Conservation (phyloP, 2,329 filamentous ascomycete species). For the Arthrobotrys megalospora region DNA sequence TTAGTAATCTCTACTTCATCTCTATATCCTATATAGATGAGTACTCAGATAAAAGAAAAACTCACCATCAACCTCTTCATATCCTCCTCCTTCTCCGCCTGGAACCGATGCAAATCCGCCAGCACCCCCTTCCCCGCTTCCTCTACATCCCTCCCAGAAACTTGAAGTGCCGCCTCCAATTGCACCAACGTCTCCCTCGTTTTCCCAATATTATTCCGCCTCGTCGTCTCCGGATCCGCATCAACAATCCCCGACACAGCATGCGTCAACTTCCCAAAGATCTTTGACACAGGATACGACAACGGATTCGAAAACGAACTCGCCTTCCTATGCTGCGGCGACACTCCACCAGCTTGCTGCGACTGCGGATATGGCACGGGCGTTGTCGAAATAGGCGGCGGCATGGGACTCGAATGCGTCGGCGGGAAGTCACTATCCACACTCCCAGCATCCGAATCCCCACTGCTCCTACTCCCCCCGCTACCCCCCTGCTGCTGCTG, state of each 20-base stretch:
- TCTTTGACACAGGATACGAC: conserved; percentile 75
- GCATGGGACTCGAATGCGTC: conserved; percentile 78
- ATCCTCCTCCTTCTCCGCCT: conserved; percentile 95
- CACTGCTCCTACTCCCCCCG: conserved; percentile 66
- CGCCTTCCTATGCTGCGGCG: conserved; percentile 62
- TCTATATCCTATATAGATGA: conserved; percentile 31
- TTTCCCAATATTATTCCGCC: conserved; percentile 94
- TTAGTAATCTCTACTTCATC: background rate
- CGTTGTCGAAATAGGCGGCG: conserved; percentile 71
- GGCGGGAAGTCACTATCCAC: conserved; percentile 97
- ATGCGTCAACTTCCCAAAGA: conserved; percentile 95
- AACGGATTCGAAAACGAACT: conserved; percentile 62
- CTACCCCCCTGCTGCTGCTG: conserved; percentile 66
- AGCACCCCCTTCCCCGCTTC: conserved; percentile 91
- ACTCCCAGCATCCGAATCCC: conserved; percentile 78
- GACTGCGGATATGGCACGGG: conserved; percentile 79
- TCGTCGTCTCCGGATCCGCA: conserved; percentile 91
- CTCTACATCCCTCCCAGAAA: conserved; percentile 90
- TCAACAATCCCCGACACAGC: conserved; percentile 97
- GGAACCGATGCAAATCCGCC: conserved; percentile 91
- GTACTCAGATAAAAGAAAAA: conserved; percentile 48
- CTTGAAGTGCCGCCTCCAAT: conserved; percentile 90
- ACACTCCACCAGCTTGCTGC: conserved; percentile 53
- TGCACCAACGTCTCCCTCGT: conserved; percentile 85
- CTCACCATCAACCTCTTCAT: conserved; percentile 94